Base-by-base conservation (phyloP, 345 rosid genomes). In the Pugionium dolabratum region DNA sequence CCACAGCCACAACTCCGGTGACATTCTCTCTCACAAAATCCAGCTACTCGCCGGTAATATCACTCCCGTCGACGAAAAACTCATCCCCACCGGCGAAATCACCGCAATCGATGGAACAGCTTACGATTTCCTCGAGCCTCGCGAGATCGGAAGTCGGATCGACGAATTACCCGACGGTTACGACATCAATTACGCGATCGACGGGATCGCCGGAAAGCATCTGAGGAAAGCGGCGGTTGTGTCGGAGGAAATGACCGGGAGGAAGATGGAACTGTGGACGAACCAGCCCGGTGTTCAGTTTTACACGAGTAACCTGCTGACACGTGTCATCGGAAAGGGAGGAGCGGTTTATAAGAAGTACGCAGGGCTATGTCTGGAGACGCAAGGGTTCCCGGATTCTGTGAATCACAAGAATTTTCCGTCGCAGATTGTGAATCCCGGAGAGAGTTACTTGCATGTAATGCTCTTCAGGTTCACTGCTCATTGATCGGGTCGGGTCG, bases 351-450 rank as follows among this genome's bases (percentile, higher is more conserved):
- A 86, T 59, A 3, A 34, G 4, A 78, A 76, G 31, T 65, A 82
- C 54, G 95, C 76, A 0, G 97, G 85, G 2, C 8, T 88, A 34
- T 78, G 84, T 62, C 71, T 86, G 76, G 88, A 90, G 87, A 88
- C 95, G 43, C 97, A 82, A 64, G 97, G 88, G 1, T 90, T 88
- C 28, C 99, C 96, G 0, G 91, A 88, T 72, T 72, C 95, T 0
- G 97, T 94, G 11, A 86, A 94, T 62, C 86, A 86, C 9, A 81
- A 72, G 2, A 77, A 81, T 56, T 94, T 94, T 46, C 99, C 96
- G n/a, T 77, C 86, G 1, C 92, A 86, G 82, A 79, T 85, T 64
- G 82, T 94, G 40, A 63, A 73, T 35, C 91, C 87, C 1, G 81
- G 85, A 2, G 76, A 82, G 49, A 70, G 47, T 32, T 86, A 94